Percentiles rank a stretch among this genome's conserved stretches.
Evolutionary conservation across 768 basidiomycete genomes (phyloP).

Genomic region (Lentinula boryana): DNA sequence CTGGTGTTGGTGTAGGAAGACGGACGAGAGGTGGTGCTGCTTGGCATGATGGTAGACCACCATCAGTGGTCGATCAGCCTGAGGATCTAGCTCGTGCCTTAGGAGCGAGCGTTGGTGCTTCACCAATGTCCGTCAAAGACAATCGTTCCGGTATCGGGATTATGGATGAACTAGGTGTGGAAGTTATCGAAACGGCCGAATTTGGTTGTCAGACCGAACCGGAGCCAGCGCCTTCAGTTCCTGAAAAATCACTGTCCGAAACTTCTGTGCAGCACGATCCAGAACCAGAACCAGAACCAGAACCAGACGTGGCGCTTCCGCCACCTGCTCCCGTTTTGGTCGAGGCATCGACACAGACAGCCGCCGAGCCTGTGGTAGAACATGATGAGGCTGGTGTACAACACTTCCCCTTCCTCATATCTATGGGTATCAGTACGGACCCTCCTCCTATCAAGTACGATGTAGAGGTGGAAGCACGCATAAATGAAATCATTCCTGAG

Average conservation of each 20-base stretch:
- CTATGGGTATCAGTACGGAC: conserved; percentile 23
- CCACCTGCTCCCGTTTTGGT: conserved; percentile 16
- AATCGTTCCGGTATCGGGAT: conserved; percentile 26
- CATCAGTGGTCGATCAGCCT: conserved; percentile 66
- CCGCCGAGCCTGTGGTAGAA: conserved; percentile 29
- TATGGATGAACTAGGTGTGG: conserved; percentile 24
- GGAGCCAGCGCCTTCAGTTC: conserved; percentile 18
- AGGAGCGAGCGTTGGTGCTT: conserved; percentile 31
- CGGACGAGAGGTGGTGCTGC: conserved; percentile 61
- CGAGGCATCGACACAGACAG: conserved; percentile 45
- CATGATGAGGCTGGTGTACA: conserved; percentile 48
- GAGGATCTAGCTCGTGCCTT: conserved; percentile 69
- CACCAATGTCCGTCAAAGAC: conserved; percentile 31
- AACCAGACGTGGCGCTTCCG: conserved; percentile 3
- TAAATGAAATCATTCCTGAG: not conserved
- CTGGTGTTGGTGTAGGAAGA: conserved; percentile 32
- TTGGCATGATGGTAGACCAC: conserved; percentile 64
- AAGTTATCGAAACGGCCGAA: conserved; percentile 43
- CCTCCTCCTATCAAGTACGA: conserved; percentile 26
- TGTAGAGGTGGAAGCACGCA: conserved; percentile 3
- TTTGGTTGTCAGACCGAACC: conserved; percentile 64
- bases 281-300: conserved; percentile 16
- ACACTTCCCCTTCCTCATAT: conserved; percentile 27
- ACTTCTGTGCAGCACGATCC: conserved; percentile 24
- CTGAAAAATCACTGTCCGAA: conserved; percentile 17